These are phyloP conservation scores for Westerdykella aurantiaca DNA, from an alignment of 2,329 filamentous ascomycete species.

Conservation along the genomic window DNA sequence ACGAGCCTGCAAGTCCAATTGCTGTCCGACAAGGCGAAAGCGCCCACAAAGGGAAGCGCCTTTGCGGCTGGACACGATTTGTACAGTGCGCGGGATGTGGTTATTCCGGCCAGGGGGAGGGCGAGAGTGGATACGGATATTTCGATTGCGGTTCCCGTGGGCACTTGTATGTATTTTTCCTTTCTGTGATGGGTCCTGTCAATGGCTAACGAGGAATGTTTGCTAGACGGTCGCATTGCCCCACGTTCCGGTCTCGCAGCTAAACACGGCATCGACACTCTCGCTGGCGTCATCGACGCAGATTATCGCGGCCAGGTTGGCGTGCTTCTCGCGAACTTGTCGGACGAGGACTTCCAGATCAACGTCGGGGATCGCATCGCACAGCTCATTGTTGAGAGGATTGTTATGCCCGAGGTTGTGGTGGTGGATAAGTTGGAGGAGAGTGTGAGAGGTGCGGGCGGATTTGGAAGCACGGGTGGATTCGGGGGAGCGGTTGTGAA, in stretches of 20 bases:
- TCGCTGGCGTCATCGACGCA: slow-evolving; percentile 94
- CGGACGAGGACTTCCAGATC: slow-evolving; percentile 72
- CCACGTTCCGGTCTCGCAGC: slow-evolving; percentile 84
- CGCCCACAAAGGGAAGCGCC: slow-evolving; percentile 82
- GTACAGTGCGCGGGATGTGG: slow-evolving; percentile 68
- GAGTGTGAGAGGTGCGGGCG: slow-evolving; percentile 83
- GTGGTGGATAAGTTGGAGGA: slow-evolving; percentile 84
- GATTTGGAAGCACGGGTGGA: slow-evolving; percentile 37
- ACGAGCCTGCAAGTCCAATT: slow-evolving; percentile 76
- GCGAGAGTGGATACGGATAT: slow-evolving; percentile 86
- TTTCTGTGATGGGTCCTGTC: background rate
- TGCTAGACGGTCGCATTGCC: slow-evolving; percentile 75
- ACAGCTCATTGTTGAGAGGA: slow-evolving; percentile 89
- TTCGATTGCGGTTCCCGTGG: slow-evolving; percentile 80
- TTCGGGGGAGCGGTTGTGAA: slow-evolving; percentile 20
- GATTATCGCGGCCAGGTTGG: slow-evolving; percentile 94
- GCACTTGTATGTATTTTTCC: slow-evolving; percentile 63
- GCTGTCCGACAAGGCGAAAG: slow-evolving; percentile 68
- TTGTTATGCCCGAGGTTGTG: slow-evolving; percentile 86
- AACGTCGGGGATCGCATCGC: slow-evolving; percentile 86
- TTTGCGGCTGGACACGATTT: slow-evolving; percentile 93
- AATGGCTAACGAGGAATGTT: slow-evolving; percentile 2
- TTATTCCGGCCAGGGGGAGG: slow-evolving; percentile 76
- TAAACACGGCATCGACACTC: slow-evolving; percentile 94
- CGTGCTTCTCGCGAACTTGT: slow-evolving; percentile 90